phyloP scores from a whole-genome alignment of 768 basidiomycete genomes.

The Lepiota brunneoincarnata region DNA sequence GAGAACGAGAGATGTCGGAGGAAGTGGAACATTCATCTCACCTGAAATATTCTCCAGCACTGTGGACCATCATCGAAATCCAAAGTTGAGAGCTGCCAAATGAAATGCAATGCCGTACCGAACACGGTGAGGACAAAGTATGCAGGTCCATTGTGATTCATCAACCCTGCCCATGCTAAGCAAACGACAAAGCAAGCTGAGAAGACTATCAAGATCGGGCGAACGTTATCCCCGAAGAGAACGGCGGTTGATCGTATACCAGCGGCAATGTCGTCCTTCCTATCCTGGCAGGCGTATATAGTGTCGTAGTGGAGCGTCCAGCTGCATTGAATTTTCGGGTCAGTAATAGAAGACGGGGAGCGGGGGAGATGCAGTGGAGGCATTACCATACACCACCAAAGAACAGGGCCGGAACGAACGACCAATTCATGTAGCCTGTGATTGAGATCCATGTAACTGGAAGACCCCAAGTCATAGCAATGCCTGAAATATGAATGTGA shows the following conservation, averaged over 20 bases:
- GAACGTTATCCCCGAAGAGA: conserved; percentile 41
- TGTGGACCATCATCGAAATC: neutral
- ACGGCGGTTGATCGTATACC: conserved; percentile 57
- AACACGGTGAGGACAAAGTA: conserved; percentile 6
- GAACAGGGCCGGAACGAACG: neutral
- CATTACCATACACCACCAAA: neutral
- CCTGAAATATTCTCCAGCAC: conserved; percentile 1
- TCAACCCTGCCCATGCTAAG: neutral
- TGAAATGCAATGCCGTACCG: neutral
- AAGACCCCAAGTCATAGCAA: conserved; percentile 33
- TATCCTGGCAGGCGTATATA: conserved; percentile 60
- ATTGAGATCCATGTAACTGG: conserved; percentile 28
- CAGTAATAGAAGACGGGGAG: conserved; percentile 14
- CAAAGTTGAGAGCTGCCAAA: conserved; percentile 5
- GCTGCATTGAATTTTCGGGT: neutral
- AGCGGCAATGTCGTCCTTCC: conserved; percentile 46
- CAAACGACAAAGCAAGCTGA: conserved; percentile 35
- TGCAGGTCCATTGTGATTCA: neutral
- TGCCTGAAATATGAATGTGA: conserved; percentile 11
- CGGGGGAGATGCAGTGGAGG: conserved; percentile 4
- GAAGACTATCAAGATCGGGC: conserved; percentile 40
- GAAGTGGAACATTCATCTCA: neutral
- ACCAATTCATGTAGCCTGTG: neutral
- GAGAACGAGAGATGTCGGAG: neutral
- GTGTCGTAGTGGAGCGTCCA: conserved; percentile 29